Conservation (phyloP, 495 filamentous ascomycete species). For the Chaetomium cochliodes region DNA sequence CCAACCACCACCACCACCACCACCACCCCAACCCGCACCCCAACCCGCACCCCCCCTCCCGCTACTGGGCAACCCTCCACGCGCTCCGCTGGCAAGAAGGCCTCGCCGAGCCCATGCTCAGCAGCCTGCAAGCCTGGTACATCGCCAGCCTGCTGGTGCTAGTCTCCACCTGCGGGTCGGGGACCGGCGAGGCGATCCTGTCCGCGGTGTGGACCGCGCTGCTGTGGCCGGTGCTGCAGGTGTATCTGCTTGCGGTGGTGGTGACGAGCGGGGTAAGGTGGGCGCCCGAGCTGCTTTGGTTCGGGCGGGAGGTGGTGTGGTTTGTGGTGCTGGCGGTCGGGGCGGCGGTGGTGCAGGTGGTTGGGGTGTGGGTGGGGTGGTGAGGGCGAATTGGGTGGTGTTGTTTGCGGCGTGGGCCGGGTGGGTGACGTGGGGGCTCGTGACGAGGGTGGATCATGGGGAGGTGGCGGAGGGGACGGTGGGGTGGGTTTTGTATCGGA, state of each 20-base stretch:
- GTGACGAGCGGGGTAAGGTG: background rate
- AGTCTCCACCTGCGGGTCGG: background rate
- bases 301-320: background rate
- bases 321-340: background rate
- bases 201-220: background rate
- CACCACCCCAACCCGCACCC: too few relatives aligned
- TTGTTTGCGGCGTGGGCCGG: background rate
- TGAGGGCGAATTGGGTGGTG: background rate
- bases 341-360: background rate
- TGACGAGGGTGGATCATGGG: background rate
- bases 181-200: background rate
- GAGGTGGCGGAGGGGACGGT: background rate
- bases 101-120: background rate
- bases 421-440: background rate
- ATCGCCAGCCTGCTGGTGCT: too few relatives aligned
- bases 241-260: background rate
- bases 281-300: background rate
- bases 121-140: too few relatives aligned
- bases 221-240: background rate
- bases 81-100: background rate
- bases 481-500: background rate
- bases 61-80: constrained; percentile 13
- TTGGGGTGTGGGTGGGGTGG: background rate
- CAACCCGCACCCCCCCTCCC: background rate
- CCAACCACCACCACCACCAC: too few relatives aligned